phyloP scores from a whole-genome alignment of 176 grass and related monocot genomes.

The Bothriochloa decipiens region DNA sequence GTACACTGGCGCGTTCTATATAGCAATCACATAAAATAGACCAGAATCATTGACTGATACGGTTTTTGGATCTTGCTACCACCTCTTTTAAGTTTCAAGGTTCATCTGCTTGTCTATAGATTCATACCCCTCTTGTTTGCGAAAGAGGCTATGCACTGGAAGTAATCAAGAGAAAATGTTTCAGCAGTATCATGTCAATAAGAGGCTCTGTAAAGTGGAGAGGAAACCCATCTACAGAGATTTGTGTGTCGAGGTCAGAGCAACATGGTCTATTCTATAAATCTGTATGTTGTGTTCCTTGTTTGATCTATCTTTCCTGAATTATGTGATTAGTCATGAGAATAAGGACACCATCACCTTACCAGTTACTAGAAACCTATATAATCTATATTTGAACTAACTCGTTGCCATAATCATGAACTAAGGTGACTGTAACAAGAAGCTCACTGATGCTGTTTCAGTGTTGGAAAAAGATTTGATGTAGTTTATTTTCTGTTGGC shows the following conservation, averaged over 20 bases:
- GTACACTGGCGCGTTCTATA: slow-evolving; percentile 7
- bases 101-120: slow-evolving; percentile 14
- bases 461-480: neutral
- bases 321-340: neutral
- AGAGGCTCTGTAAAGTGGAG: slow-evolving; percentile 54
- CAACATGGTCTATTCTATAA: slow-evolving; percentile 53
- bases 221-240: slow-evolving; percentile 49
- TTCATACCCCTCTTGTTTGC: neutral
- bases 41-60: slow-evolving; percentile 21
- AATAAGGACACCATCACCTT: neutral
- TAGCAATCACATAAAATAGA: slow-evolving; percentile 13
- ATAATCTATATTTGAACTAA: neutral
- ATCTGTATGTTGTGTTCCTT: slow-evolving; percentile 20
- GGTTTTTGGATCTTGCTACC: neutral
- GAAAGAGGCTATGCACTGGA: neutral
- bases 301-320: neutral
- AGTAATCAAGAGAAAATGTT: neutral
- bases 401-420: neutral
- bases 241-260: slow-evolving; percentile 57
- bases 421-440: neutral
- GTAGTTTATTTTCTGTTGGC: slow-evolving; percentile 2
- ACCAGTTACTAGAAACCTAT: neutral
- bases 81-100: slow-evolving; percentile 13
- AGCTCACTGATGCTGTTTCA: neutral
- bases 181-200: slow-evolving; percentile 32